Conservation (phyloP, 345 rosid genomes). For the Jatropha curcas region DNA sequence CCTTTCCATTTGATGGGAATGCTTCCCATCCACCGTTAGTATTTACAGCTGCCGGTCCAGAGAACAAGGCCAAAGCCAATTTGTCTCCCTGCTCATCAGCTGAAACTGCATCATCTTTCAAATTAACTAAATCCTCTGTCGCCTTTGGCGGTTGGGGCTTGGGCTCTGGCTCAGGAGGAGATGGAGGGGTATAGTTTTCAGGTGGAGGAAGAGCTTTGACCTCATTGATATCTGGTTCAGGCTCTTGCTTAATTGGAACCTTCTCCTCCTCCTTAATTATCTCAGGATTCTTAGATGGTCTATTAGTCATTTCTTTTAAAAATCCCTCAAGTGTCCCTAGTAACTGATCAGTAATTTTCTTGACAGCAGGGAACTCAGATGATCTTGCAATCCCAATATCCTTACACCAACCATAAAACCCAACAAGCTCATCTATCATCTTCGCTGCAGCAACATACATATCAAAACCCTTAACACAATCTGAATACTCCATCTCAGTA, state of each 20-base stretch:
- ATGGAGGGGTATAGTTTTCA: constrained; percentile 15
- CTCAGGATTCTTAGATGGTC: constrained; percentile 16
- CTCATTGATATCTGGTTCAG: constrained; percentile 10
- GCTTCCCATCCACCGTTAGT: constrained; percentile 25
- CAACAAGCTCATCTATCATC: constrained; percentile 25
- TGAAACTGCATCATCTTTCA: constrained; percentile 27
- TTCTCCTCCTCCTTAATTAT: constrained; percentile 15
- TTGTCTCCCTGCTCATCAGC: constrained; percentile 24
- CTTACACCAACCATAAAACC: constrained; percentile 31
- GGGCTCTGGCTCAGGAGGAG: constrained; percentile 13
- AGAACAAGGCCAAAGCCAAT: constrained; percentile 30
- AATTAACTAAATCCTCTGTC: constrained; percentile 29
- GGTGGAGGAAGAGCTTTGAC: constrained; percentile 27
- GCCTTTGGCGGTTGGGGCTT: constrained; percentile 13
- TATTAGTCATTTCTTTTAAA: constrained; percentile 21
- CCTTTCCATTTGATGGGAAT: constrained; percentile 18
- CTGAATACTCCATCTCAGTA: constrained; percentile 27
- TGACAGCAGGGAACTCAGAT: constrained; percentile 27
- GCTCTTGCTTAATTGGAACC: constrained; percentile 1
- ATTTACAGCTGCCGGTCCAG: constrained; percentile 3
- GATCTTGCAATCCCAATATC: constrained; percentile 31
- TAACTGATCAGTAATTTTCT: constrained; percentile 20
- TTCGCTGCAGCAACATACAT: constrained; percentile 28
- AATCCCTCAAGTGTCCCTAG: constrained; percentile 23
- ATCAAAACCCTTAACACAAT: constrained; percentile 28